A percentile compares a stretch with the other conserved stretches of the same genome.
These are phyloP conservation scores for Ceratocystis harringtonii DNA, from an alignment of 2,329 filamentous ascomycete species.

Conservation along the genomic window DNA sequence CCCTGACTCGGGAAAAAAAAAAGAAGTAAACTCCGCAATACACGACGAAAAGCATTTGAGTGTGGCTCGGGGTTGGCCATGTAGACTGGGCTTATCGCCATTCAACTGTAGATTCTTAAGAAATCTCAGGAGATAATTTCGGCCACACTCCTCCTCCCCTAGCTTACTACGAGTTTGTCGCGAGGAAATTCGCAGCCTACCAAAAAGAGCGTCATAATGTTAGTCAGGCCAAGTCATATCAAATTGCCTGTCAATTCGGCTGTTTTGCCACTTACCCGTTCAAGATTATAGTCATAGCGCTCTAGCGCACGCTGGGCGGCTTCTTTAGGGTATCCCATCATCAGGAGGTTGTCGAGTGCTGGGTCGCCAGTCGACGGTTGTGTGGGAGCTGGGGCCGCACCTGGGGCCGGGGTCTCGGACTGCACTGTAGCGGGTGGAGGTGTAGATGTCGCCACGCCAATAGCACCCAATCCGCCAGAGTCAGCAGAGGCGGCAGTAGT, in stretches of 20 bases:
- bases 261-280: conserved; percentile 52
- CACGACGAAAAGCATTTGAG: not conserved
- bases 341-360: conserved; percentile 74
- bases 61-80: not conserved
- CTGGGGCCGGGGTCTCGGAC: conserved; percentile 18
- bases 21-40: not conserved
- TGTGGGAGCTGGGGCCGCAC: conserved; percentile 29
- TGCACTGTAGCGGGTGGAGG: conserved; percentile 18
- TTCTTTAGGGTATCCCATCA: conserved; percentile 70
- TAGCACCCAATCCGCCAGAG: conserved; percentile 13
- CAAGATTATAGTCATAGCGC: conserved; percentile 90
- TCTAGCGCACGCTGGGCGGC: conserved; percentile 70
- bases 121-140: too few relatives aligned
- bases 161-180: conserved; percentile 1
- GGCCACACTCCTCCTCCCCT: not conserved
- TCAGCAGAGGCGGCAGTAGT: conserved; percentile 20
- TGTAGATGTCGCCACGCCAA: conserved; percentile 5
- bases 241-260: not conserved
- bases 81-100: not conserved
- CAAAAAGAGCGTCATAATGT: not conserved
- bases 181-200: conserved; percentile 18
- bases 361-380: conserved; percentile 73
- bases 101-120: too few relatives aligned
- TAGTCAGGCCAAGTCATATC: not conserved
- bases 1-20: not conserved